Conservation (phyloP, 495 filamentous ascomycete genomes). For the Neurospora sp. region DNA sequence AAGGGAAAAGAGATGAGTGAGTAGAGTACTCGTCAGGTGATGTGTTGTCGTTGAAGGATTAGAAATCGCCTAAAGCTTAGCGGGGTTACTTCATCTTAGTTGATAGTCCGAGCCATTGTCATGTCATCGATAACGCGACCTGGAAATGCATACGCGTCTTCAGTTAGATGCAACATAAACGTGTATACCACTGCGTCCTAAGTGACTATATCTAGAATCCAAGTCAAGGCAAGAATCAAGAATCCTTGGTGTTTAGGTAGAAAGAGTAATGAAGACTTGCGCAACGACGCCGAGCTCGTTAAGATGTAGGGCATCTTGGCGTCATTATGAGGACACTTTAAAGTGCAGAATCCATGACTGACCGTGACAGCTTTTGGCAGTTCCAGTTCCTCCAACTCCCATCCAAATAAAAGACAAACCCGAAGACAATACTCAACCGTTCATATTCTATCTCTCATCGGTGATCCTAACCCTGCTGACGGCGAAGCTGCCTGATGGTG, state of each 20-base stretch:
- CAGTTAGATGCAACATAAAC: neutral
- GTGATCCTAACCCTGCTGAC: neutral
- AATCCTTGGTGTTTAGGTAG: neutral
- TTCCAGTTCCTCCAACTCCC: neutral
- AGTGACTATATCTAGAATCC: neutral
- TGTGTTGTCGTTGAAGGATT: neutral
- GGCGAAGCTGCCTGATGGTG: neutral
- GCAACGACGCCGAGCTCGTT: neutral
- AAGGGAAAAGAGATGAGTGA: neutral
- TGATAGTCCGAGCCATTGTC: neutral
- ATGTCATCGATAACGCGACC: neutral
- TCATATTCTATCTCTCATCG: neutral
- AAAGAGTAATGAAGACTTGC: neutral
- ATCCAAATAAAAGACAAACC: neutral
- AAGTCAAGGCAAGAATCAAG: neutral
- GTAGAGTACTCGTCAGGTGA: neutral
- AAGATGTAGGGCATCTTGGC: neutral
- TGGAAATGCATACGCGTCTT: neutral
- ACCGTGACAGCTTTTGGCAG: neutral
- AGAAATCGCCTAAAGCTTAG: neutral
- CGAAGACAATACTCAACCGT: neutral
- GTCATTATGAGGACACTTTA: neutral
- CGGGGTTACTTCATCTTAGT: neutral
- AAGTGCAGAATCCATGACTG: neutral
- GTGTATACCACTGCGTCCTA: neutral